phyloP scores from a whole-genome alignment of 768 basidiomycete species.

The Amanita phalloides region DNA sequence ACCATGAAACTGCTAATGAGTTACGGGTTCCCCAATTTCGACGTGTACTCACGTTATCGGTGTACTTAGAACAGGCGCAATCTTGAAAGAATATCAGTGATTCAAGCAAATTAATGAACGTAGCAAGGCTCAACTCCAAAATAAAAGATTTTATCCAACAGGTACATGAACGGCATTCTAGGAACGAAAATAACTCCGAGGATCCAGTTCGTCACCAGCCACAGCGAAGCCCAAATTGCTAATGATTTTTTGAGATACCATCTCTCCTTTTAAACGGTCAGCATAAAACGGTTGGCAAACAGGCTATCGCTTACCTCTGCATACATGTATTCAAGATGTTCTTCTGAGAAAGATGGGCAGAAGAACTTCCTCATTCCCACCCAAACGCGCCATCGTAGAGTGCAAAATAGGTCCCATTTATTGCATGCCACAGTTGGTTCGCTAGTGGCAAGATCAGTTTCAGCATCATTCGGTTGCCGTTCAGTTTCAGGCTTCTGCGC shows the following conservation, averaged over 20 bases:
- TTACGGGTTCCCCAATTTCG: neutral
- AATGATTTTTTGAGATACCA: slow-evolving; percentile 65
- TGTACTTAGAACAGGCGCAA: slow-evolving; percentile 49
- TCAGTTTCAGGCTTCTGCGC: slow-evolving; percentile 42
- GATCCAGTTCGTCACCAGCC: slow-evolving; percentile 62
- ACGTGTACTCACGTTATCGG: slow-evolving; percentile 37
- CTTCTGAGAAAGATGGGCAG: slow-evolving; percentile 48
- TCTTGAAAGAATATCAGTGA: slow-evolving; percentile 15
- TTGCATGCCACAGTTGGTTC: slow-evolving; percentile 15
- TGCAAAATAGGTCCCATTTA: slow-evolving; percentile 24
- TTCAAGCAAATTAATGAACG: neutral
- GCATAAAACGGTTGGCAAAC: neutral
- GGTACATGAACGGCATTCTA: slow-evolving; percentile 22
- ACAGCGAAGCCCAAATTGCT: slow-evolving; percentile 52
- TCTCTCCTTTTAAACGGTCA: slow-evolving; percentile 37
- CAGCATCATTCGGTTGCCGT: slow-evolving; percentile 17
- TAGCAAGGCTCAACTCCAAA: slow-evolving; percentile 28
- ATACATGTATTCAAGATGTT: slow-evolving; percentile 35
- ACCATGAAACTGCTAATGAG: slow-evolving; percentile 36
- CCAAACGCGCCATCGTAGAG: slow-evolving; percentile 50
- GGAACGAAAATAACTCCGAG: slow-evolving; percentile 45
- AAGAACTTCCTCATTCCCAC: slow-evolving; percentile 48
- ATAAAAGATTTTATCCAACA: slow-evolving; percentile 51
- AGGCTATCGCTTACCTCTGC: slow-evolving; percentile 19
- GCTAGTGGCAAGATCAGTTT: slow-evolving; percentile 21